phyloP scores from a whole-genome alignment of 306 rosid species.

The Vicia villosa region DNA sequence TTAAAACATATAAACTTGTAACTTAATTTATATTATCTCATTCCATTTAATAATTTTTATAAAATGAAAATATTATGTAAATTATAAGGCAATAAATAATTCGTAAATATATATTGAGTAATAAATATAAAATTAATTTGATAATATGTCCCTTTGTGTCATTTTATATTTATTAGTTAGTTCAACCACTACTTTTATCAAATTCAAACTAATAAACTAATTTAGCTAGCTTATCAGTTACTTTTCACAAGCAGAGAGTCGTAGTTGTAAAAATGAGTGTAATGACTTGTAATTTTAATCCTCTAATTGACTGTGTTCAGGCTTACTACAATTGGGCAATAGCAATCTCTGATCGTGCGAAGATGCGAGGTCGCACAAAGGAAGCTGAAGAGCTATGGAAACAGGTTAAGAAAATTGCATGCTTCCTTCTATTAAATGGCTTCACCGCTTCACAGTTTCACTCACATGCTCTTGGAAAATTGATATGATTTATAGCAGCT shows the following conservation, averaged over 20 bases:
- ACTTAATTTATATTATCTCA: background rate
- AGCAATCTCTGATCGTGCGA: constrained; percentile 98
- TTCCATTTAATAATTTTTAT: background rate
- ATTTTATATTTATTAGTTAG: background rate
- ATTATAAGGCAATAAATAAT: background rate
- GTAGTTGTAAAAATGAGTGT: background rate
- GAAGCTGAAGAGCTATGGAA: constrained; percentile 99
- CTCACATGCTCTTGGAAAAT: background rate
- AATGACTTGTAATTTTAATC: background rate
- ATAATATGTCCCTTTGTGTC: background rate
- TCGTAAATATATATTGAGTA: background rate
- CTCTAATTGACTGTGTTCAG: constrained; percentile 43
- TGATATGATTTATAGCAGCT: constrained; percentile 18
- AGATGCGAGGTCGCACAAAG: constrained; percentile 99
- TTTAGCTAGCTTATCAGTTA: background rate
- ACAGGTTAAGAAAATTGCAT: constrained; percentile 62
- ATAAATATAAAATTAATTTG: background rate
- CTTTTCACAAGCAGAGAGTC: background rate
- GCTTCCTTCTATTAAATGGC: constrained; percentile 31
- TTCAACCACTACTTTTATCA: background rate
- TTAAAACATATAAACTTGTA: background rate
- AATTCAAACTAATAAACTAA: background rate
- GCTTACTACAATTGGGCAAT: constrained; percentile 99
- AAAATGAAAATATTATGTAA: background rate
- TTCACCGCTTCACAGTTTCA: constrained; percentile 24